Conservation (phyloP, 179 eudicot genomes). For the Beta corolliflora region DNA sequence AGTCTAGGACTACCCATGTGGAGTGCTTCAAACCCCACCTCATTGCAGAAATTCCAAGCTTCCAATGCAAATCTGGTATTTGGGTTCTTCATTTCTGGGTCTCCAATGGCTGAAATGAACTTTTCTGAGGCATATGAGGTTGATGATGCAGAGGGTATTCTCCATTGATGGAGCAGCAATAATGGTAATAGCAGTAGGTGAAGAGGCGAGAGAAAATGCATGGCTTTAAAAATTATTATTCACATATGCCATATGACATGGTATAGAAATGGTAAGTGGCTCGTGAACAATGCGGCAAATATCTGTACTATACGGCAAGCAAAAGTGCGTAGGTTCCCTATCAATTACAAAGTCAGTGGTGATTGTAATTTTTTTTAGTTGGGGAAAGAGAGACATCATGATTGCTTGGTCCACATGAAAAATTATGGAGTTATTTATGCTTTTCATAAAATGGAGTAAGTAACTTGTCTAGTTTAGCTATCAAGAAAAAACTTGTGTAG, state of each 20-base stretch:
- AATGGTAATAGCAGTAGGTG: background rate
- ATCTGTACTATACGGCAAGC: background rate
- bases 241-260: no score
- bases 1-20: slow-evolving; percentile 39
- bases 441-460: no score
- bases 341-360: background rate
- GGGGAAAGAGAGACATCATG: background rate
- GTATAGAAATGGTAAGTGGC: no score
- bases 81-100: slow-evolving; percentile 44
- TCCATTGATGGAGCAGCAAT: slow-evolving; percentile 19
- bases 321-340: background rate
- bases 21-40: slow-evolving; percentile 41
- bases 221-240: background rate
- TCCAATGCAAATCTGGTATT: slow-evolving; percentile 35
- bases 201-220: background rate
- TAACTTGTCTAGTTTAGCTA: no score
- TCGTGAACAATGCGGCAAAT: background rate
- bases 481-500: no score
- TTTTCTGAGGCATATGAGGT: background rate
- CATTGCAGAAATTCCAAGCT: slow-evolving; percentile 49
- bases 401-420: background rate
- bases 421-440: no score
- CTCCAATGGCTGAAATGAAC: slow-evolving; percentile 37
- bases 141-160: background rate
- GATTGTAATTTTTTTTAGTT: background rate